Percentiles rank a stretch among this genome's conserved stretches.
Evolutionary conservation across 2,329 filamentous ascomycete species (phyloP).

Genomic region (Mariannaea elegans): DNA sequence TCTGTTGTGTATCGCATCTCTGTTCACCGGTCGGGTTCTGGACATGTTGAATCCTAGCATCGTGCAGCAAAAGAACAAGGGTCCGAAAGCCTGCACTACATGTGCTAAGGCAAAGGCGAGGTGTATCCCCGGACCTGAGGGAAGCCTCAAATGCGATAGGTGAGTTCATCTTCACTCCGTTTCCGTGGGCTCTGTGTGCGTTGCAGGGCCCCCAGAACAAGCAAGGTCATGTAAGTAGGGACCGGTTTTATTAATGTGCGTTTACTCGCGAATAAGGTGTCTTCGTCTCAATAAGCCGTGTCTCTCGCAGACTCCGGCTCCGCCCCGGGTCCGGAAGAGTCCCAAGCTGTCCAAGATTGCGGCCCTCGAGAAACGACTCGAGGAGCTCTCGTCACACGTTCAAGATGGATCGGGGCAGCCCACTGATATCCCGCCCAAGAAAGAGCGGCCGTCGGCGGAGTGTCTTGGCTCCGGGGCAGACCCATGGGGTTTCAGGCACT

Average conservation of each 20-base stretch:
- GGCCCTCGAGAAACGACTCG: constrained; percentile 59
- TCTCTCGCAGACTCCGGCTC: constrained; percentile 56
- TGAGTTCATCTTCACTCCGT: constrained; percentile 35
- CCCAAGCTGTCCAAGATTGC: constrained; percentile 59
- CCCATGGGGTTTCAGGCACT: constrained; percentile 43
- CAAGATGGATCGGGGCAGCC: constrained; percentile 37
- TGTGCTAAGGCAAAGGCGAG: constrained; percentile 63
- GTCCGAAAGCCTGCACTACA: constrained; percentile 59
- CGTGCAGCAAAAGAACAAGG: constrained; percentile 47
- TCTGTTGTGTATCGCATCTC: constrained; percentile 23
- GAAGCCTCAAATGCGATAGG: constrained; percentile 57
- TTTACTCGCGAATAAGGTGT: constrained; percentile 47
- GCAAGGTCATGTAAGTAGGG: background rate
- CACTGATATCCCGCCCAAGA: constrained; percentile 14
- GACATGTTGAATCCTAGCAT: constrained; percentile 33
- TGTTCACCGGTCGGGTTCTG: constrained; percentile 17
- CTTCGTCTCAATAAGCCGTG: constrained; percentile 58
- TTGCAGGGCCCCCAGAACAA: background rate
- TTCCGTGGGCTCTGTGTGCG: background rate
- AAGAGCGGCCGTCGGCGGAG: constrained; percentile 14
- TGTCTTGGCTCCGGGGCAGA: constrained; percentile 15
- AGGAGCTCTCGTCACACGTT: constrained; percentile 58
- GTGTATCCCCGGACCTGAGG: constrained; percentile 54
- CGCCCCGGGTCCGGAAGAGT: constrained; percentile 56
- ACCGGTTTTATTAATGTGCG: background rate